phyloP scores from a whole-genome alignment of 768 basidiomycete species.

The Calvatia gigantea region DNA sequence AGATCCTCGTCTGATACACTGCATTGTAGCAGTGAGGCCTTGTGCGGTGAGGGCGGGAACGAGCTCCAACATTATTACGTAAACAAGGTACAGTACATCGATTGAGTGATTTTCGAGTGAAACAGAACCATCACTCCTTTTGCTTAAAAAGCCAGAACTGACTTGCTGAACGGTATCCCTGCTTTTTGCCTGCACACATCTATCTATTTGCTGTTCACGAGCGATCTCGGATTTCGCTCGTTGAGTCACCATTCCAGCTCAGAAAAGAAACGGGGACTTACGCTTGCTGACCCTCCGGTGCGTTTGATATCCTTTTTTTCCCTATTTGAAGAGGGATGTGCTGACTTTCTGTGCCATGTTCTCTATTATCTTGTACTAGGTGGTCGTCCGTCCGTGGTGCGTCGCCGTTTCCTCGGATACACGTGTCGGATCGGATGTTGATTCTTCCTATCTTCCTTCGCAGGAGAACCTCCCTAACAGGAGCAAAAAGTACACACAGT shows the following conservation, averaged over 20 bases:
- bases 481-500: constrained; percentile 18
- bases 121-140: too few species aligned
- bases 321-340: not conserved
- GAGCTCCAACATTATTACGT: too few species aligned
- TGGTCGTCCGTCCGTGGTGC: constrained; percentile 77
- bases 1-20: too few species aligned
- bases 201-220: not conserved
- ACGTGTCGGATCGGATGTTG: constrained; percentile 10
- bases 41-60: too few species aligned
- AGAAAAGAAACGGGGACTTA: constrained; percentile 74
- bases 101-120: too few species aligned
- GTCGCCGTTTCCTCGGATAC: constrained; percentile 4
- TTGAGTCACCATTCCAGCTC: constrained; percentile 66
- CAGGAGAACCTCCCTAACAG: constrained; percentile 83
- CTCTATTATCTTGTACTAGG: constrained; percentile 36
- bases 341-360: constrained; percentile 15
- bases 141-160: not conserved
- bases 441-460: constrained; percentile 17
- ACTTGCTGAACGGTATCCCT: not conserved
- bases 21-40: too few species aligned
- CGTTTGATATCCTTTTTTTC: constrained; percentile 24
- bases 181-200: not conserved
- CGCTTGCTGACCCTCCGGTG: constrained; percentile 80
- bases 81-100: too few species aligned
- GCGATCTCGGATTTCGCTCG: constrained; percentile 3